Base-by-base conservation (phyloP, 2,329 filamentous ascomycete genomes). In the Myriangium duriaei region DNA sequence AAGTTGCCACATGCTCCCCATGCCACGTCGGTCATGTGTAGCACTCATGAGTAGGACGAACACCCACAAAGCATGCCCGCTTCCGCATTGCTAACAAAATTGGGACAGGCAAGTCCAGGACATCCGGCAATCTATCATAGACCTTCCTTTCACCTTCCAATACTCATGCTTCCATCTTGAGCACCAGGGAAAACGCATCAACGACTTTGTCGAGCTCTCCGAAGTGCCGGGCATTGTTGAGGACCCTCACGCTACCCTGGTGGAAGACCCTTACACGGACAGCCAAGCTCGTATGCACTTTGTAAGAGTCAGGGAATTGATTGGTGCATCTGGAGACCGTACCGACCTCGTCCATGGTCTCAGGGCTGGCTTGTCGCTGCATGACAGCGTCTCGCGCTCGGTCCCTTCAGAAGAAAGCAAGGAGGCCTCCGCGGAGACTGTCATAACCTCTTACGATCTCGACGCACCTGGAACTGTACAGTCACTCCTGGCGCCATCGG, bases 141-240 rank as follows among this genome's bases (percentile, higher is more conserved):
- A 98, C 62, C 72, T 86, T 34, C 91, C 91, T 4, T 72, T 80
- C 43, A 92, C 88, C 36, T 91, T 95, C 65, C 86, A 93, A 62
- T 95, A 95, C 67, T 93, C 91, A 37, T 98, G 91, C 69, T 98
- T 98, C 68, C 91, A 98, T 64, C 77, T 98, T 52, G 87, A 96
- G 64, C 79, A 87, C 64, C 79, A 83, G 42, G 84, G 85, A 49
- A 69, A 82, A 61, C 81, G 82, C 47, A 80, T 98, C 70, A 96
- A 96, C 60, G 91, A 98, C 62, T 96, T 91, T 52, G 74, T 92
- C 42, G 81, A 92, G 58, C 73, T 98, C 45, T 86, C 84, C 39
- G 88, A 98, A 56, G 81, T 98, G 39, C 72, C 81, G 33, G 85
- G 75, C 40, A 72, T 98, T 39, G 74, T 75, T 37, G 63, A 79